Conservation (phyloP, 2,329 filamentous ascomycete species). For the Pseudocercospora eumusae region DNA sequence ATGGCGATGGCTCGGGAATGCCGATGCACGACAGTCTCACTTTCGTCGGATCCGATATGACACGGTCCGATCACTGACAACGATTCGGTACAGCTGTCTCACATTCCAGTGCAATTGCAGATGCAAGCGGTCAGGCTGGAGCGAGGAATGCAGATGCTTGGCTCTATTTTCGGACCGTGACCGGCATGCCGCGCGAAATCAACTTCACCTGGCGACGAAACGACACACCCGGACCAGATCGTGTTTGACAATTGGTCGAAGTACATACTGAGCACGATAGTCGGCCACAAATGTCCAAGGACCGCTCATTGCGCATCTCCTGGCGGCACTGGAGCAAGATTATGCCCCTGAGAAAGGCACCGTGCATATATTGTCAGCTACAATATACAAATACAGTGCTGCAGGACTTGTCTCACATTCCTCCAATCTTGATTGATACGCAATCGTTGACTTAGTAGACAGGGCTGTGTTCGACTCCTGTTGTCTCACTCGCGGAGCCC, state of each 20-base stretch:
- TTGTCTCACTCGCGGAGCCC: background rate
- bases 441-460: background rate
- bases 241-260: background rate
- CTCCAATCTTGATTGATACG: background rate
- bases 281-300: background rate
- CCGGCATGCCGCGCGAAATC: slow-evolving; percentile 14
- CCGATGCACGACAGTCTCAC: background rate
- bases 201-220: slow-evolving; percentile 9
- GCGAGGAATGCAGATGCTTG: slow-evolving; percentile 8
- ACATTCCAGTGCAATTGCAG: background rate
- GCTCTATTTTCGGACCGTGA: slow-evolving; percentile 7
- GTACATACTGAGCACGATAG: background rate
- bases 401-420: background rate
- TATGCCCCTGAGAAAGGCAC: background rate
- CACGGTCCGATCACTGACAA: background rate
- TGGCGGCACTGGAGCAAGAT: background rate
- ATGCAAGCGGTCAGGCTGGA: background rate
- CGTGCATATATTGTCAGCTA: background rate
- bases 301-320: background rate
- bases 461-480: background rate
- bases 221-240: background rate
- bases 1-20: background rate
- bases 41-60: background rate
- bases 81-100: background rate
- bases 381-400: background rate